Evolutionary conservation across 2,329 filamentous ascomycete species (phyloP).

Genomic region (Penicillium rolfsii): DNA sequence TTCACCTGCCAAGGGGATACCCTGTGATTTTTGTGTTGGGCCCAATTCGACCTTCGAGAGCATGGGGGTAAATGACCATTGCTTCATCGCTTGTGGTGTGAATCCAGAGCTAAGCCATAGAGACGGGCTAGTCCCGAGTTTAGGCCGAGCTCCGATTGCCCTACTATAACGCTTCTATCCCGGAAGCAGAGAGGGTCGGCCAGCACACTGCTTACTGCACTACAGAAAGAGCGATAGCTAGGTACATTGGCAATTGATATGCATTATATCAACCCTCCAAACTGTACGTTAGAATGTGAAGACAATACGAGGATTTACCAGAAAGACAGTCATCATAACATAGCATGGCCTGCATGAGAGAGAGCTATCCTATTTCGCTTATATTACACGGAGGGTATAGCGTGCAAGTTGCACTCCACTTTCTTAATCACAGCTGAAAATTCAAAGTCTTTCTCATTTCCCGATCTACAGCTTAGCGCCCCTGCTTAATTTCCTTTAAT

Average conservation of each 20-base stretch:
- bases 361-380: not conserved
- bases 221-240: not conserved
- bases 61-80: not conserved
- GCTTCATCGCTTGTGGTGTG: not conserved
- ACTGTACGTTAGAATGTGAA: not conserved
- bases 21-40: not conserved
- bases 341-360: not conserved
- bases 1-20: not conserved
- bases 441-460: not conserved
- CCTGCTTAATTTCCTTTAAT: conserved; percentile 2
- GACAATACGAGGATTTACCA: not conserved
- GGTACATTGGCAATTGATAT: not conserved
- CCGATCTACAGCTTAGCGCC: not conserved
- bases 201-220: not conserved
- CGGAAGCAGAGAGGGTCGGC: not conserved
- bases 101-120: not conserved
- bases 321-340: not conserved
- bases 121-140: not conserved
- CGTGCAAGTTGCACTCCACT: not conserved
- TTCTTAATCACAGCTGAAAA: not conserved
- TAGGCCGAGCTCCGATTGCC: not conserved
- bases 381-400: not conserved
- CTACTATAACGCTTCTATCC: not conserved
- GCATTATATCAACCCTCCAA: not conserved
- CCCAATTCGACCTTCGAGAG: not conserved